Evolutionary conservation across 164 flowering plant species (phyloP).

Genomic region (Berberis thunbergii): DNA sequence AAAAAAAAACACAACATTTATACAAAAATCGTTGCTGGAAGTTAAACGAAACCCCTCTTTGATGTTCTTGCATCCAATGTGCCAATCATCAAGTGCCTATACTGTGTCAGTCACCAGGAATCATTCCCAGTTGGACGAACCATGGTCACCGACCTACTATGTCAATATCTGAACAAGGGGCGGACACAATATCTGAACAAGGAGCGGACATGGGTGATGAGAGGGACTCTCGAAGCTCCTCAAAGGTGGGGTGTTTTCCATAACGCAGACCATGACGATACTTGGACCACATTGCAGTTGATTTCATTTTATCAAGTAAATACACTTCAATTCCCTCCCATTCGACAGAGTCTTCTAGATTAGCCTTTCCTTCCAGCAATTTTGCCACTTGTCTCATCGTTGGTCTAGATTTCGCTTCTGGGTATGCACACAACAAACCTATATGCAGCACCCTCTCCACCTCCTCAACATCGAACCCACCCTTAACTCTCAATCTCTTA

Average conservation of each 20-base stretch:
- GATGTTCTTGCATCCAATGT: too few relatives aligned
- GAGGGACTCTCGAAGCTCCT: slow-evolving; percentile 21
- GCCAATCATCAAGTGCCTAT: not conserved
- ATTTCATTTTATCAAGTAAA: slow-evolving; percentile 20
- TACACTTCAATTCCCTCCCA: slow-evolving; percentile 29
- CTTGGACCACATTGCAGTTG: slow-evolving; percentile 22
- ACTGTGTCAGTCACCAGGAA: not conserved
- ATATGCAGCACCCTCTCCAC: slow-evolving; percentile 38
- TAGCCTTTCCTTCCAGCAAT: slow-evolving; percentile 34
- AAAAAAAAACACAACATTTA: too few relatives aligned
- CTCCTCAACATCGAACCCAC: slow-evolving; percentile 33
- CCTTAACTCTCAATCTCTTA: slow-evolving; percentile 20
- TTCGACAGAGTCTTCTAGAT: slow-evolving; percentile 15
- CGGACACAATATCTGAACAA: too few relatives aligned
- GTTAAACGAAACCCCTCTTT: too few relatives aligned
- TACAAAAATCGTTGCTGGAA: too few relatives aligned
- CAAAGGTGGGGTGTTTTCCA: slow-evolving; percentile 30
- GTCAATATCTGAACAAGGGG: slow-evolving; percentile 22
- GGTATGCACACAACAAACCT: slow-evolving; percentile 51
- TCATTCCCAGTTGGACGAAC: not conserved
- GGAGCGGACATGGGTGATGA: slow-evolving; percentile 29
- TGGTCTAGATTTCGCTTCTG: slow-evolving; percentile 39
- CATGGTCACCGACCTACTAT: slow-evolving; percentile 24
- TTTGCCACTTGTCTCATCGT: slow-evolving; percentile 61
- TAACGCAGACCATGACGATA: not conserved